Base-by-base conservation (phyloP, 768 basidiomycete species). In the Leucocoprinus leucothites region DNA sequence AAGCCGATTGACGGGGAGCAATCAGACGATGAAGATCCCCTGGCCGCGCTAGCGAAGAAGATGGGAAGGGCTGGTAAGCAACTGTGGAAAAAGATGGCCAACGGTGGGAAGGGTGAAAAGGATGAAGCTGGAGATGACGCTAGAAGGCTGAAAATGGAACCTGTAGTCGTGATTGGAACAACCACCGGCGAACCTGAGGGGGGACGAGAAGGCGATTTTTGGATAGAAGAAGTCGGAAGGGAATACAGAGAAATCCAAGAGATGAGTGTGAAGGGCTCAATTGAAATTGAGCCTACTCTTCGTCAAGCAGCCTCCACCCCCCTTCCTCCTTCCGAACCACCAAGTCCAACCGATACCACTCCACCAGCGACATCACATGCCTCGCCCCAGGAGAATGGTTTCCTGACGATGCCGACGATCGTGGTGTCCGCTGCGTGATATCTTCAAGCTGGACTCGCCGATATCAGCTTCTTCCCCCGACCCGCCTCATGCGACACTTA, bases 21-120 rank as follows among this genome's bases (percentile, higher is more conserved):
- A 43, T 18, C 26, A 18, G 55, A 57, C 52, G 59, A 44, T 9
- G 68, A 69, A 35, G 81, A 82, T 64, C 76, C 81, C 18, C 64
- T 84, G 41, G 22, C 77, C 53, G 62, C 67, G 18, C 63, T 86
- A 41, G 82, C 82, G 54, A 78, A 67, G 67, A 66, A 81, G 56
- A 66, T 85, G 53, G 83, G 78, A 64, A 79, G 65, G 31, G 74
- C 79, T 16, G 73, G 82, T 64, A 74, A 69, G 63, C 71, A 69
- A 38, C 59, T 84, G 25, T 84, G 82, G 82, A 74, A 67, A 63
- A 77, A 71, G 63, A 67, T 83, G 31, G 61, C 51, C 14, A 61
- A 61, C 7, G 51, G 45, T 16, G 58, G 58, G 26, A 61, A 62
- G 48, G 60, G 56, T 34, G 60, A 57, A 58, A 49, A 6, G 61